These are phyloP conservation scores for Cryptococcus sp. DNA, from an alignment of 1,284 basidiomycete species.

Conservation along the genomic window DNA sequence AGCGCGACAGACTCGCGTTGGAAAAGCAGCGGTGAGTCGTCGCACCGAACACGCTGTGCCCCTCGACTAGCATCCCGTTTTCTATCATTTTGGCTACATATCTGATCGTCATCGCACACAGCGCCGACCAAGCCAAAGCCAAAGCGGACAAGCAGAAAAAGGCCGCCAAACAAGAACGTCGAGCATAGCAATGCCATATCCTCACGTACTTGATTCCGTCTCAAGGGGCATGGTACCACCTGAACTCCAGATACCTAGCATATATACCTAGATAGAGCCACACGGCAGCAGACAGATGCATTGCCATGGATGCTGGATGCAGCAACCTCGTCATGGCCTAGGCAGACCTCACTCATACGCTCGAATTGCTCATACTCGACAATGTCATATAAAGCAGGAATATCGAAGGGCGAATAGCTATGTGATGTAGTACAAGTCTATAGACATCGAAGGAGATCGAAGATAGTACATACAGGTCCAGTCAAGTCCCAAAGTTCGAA, in stretches of 20 bases:
- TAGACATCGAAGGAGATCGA: too few relatives aligned
- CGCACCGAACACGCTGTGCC: background rate
- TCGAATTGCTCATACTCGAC: too few relatives aligned
- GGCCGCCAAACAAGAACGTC: conserved; percentile 50
- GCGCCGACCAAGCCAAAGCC: conserved; percentile 50
- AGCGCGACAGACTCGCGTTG: conserved; percentile 49
- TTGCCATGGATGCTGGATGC: background rate
- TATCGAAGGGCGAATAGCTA: too few relatives aligned
- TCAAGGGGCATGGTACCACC: background rate
- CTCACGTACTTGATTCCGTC: background rate
- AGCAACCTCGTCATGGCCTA: background rate
- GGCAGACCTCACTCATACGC: too few relatives aligned
- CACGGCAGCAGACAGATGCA: background rate
- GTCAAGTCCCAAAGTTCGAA: too few relatives aligned
- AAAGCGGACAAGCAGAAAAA: conserved; percentile 54
- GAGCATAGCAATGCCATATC: conserved; percentile 25
- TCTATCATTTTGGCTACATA: background rate
- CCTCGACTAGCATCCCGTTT: background rate
- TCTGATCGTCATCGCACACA: conserved; percentile 9
- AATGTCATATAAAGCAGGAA: too few relatives aligned
- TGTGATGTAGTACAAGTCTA: too few relatives aligned
- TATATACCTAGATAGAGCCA: background rate
- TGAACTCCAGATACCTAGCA: background rate
- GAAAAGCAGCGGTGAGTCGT: conserved; percentile 51
- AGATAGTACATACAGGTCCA: too few relatives aligned